Base-by-base conservation (phyloP, 2,329 filamentous ascomycete species). In the Scolecobasidium constrictum region DNA sequence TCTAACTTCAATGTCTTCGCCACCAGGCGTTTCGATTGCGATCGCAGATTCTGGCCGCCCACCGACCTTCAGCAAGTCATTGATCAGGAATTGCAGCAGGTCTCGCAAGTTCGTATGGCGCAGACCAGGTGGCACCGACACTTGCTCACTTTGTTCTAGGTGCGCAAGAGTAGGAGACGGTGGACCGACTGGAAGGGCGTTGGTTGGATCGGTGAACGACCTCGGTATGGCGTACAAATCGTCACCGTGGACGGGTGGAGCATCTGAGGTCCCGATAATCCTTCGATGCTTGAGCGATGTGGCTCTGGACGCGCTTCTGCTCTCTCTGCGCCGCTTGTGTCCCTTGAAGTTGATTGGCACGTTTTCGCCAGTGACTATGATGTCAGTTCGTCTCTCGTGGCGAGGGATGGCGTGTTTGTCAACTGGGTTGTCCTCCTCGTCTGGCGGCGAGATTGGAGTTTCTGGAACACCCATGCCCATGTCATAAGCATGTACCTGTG, bases 391-490 rank as follows among this genome's bases (percentile, higher is more conserved):
- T 45, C 52, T 56, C n/a, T 68, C 58, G 33, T 48, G 35, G 7
- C 41, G 28, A 9, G 17, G 3, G 6, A 15, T 38, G 34, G 20
- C 16, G 17, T n/a, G 51, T 7, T n/a, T n/a, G n/a, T 31, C 26
- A 7, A 31, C 26, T 9, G 26, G n/a, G 26, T 31, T n/a, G 9
- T 31, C 26, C 4, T 18, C 18, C 17, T n/a, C 20, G 17, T 26
- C 36, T 3, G 9, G 28, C n/a, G 37, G 38, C 6, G 28, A 34
- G 3, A 53, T 50, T 5, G 73, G 75, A 11, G 72, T 76, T 48
- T 81, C 76, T n/a, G 81, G 80, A 34, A 85, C 71, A 51, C 81
- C 75, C 77, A 84, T 81, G 53, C 84, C 80, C 59, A 84, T 73
- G 53, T 84, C 81, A 51, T 83, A 83, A 11, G 81, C 81, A 58